Evolutionary conservation across 1,284 basidiomycete genomes (phyloP).

Genomic region (Pholiota adiposa): DNA sequence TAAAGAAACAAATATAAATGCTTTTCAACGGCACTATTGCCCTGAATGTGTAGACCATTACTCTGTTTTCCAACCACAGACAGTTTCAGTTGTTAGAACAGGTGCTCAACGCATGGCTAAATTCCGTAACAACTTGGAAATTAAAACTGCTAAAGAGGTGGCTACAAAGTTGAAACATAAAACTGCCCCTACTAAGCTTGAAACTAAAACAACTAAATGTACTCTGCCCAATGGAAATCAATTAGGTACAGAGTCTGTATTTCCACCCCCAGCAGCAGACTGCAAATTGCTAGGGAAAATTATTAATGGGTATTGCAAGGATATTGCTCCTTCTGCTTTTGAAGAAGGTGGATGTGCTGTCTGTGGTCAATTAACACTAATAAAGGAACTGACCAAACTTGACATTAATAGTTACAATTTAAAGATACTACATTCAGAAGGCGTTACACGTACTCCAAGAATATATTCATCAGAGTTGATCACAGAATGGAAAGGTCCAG

Average conservation of each 20-base stretch:
- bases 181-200: no score
- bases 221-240: no score
- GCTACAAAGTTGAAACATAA: no score
- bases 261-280: no score
- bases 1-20: background rate
- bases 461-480: background rate
- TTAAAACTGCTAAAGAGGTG: no score
- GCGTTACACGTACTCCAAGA: no score
- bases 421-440: background rate
- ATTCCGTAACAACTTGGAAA: background rate
- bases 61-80: background rate
- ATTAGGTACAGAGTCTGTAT: no score
- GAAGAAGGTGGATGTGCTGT: slow-evolving; percentile 33
- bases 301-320: slow-evolving; percentile 34
- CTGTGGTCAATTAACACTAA: background rate
- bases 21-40: background rate
- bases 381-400: background rate
- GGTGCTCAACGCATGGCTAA: background rate
- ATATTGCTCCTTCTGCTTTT: slow-evolving; percentile 33
- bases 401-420: background rate
- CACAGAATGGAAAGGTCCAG: slow-evolving; percentile 12
- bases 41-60: background rate
- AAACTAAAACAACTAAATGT: no score
- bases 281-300: slow-evolving; percentile 16
- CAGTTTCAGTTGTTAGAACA: no score